Percentiles rank a stretch among this genome's conserved stretches.
These are phyloP conservation scores for Cladosporium sp. DNA, from an alignment of 2,329 filamentous ascomycete species.

Conservation along the genomic window DNA sequence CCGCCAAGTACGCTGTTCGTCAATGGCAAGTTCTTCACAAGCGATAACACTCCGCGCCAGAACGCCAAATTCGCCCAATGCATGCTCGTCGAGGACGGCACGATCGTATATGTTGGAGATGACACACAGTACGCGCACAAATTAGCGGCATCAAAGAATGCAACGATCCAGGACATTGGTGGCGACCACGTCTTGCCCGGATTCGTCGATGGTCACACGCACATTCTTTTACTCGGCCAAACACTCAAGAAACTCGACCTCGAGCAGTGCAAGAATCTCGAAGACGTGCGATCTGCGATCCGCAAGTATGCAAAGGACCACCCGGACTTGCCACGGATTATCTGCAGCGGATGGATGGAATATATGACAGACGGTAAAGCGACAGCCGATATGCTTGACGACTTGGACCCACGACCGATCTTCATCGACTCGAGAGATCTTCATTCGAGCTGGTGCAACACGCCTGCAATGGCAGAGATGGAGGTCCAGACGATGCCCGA, in stretches of 20 bases:
- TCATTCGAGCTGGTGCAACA: slow-evolving; percentile 55
- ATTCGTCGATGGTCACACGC: slow-evolving; percentile 57
- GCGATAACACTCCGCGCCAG: neutral
- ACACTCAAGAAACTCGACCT: slow-evolving; percentile 51
- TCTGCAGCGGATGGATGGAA: slow-evolving; percentile 56
- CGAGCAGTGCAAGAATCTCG: slow-evolving; percentile 42
- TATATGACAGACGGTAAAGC: slow-evolving; percentile 51
- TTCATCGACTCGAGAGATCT: slow-evolving; percentile 56
- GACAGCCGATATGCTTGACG: slow-evolving; percentile 49
- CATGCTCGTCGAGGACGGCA: slow-evolving; percentile 39
- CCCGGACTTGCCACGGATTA: slow-evolving; percentile 44
- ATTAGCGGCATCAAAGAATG: slow-evolving; percentile 19
- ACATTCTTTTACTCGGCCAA: slow-evolving; percentile 53
- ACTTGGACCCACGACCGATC: slow-evolving; percentile 49
- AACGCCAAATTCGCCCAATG: slow-evolving; percentile 27
- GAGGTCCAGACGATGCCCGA: slow-evolving; percentile 44
- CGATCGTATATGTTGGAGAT: slow-evolving; percentile 40
- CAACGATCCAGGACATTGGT: slow-evolving; percentile 31
- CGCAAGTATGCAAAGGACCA: slow-evolving; percentile 40
- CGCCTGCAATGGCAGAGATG: slow-evolving; percentile 49
- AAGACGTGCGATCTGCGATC: slow-evolving; percentile 49
- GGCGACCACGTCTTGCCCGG: slow-evolving; percentile 46
- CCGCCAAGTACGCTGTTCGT: slow-evolving; percentile 3
- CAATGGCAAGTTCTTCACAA: slow-evolving; percentile 15
- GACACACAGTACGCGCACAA: slow-evolving; percentile 27